Evolutionary conservation across 139 green algal species (phyloP), one percentile per base, ranked within the genome.

Genomic region (Zygnema circumcarinatum): DNA sequence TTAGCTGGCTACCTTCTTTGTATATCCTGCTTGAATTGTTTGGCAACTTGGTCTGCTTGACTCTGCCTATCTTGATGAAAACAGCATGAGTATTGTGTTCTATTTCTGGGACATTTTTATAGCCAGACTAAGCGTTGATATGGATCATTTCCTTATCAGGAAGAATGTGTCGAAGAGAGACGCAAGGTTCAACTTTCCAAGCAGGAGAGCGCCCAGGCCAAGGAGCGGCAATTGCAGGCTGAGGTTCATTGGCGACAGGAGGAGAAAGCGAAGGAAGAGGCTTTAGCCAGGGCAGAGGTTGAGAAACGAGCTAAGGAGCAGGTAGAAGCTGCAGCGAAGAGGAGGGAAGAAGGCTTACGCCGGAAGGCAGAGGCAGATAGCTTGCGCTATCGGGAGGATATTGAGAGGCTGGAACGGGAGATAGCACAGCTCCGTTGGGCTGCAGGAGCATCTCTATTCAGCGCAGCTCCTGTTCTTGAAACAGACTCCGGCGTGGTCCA

Each of bases 181-280:
- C 67, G 81, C 32, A 87, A 87, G 67, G 7, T 53, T 20, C 29
- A 40, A 3, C 29, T 41, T 22, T 22, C 38, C 1, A 25, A 25
- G 22, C 38, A 85, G 25, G 29, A 75, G 16, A 38, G 62, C 21
- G 72, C 36, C 1, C 22, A 31, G 16, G 40, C 31, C 0, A 69
- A 83, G 32, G 73, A 84, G 25, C 72, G 72, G 69, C 72, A 88
- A 62, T 54, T 76, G 72, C 83, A 88, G 72, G 73, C 72, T 25
- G 73, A 84, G 40, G 73, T 85, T 52, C 36, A 62, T 53, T 40
- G 40, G 39, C 72, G 83, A 36, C 83, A 88, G 83, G 83, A 88
- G 72, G 83, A 88, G 39, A 73, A 41, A 0, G 73, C 72, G 0
- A 31, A 39, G 0, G 72, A 73, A 1, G 83, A 88, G 3, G 83